Conservation (phyloP, 495 filamentous ascomycete genomes). For the Aspergillus nanangensis region DNA sequence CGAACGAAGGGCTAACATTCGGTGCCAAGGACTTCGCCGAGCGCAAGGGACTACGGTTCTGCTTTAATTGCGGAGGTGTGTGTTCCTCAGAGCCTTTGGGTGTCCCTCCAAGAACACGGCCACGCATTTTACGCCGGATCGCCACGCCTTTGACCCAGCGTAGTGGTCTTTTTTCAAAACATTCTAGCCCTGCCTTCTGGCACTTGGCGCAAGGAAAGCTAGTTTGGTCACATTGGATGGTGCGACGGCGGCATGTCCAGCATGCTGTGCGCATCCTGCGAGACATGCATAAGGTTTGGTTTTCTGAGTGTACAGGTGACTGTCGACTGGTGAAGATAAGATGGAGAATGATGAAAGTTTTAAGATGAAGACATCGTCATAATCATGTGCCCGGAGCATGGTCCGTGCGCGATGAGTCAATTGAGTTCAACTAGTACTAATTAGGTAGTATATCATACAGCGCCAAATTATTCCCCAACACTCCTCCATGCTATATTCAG, state of each 20-base stretch:
- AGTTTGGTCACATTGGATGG: constrained; percentile 49
- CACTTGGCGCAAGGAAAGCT: constrained; percentile 30
- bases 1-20: constrained; percentile 2
- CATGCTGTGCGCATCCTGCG: constrained; percentile 16
- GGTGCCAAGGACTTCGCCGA: background rate
- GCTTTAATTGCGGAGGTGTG: background rate
- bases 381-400: background rate
- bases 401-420: background rate
- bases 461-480: too few species aligned
- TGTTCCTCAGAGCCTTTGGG: background rate
- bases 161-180: constrained; percentile 46
- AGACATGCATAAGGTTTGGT: background rate
- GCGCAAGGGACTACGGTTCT: background rate
- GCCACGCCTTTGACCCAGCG: constrained; percentile 43
- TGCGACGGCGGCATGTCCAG: constrained; percentile 50
- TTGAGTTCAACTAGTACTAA: too few species aligned
- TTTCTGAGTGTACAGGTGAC: too few species aligned
- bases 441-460: too few species aligned
- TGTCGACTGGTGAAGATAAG: background rate
- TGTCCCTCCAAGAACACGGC: background rate
- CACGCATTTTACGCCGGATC: constrained; percentile 37
- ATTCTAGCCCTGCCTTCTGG: constrained; percentile 43
- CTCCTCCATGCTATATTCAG: too few species aligned
- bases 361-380: background rate
- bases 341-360: background rate